Percentiles rank a stretch among this genome's conserved stretches.
Conservation (phyloP, 306 rosid genomes). For the Acacia crassicarpa region DNA sequence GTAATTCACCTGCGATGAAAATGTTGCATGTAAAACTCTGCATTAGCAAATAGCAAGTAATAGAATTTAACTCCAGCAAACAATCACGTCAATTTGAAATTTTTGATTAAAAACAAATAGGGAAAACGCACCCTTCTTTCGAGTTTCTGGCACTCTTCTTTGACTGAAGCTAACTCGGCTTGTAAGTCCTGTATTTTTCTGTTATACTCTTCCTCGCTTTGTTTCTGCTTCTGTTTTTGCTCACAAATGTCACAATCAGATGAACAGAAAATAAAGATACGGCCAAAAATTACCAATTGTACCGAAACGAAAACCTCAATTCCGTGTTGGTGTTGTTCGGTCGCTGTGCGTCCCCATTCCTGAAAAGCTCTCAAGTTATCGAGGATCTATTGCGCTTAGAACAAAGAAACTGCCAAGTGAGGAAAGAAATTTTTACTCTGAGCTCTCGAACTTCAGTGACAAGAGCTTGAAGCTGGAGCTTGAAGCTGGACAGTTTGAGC, state of each 20-base stretch:
- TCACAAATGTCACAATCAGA: constrained; percentile 27
- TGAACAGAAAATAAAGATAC: not conserved
- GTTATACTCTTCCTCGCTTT: constrained; percentile 61
- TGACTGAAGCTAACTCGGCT: constrained; percentile 51
- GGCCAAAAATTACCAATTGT: not conserved
- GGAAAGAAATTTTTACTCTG: constrained; percentile 47
- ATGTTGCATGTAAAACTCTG: not conserved
- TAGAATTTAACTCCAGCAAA: not conserved
- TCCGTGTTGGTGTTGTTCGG: constrained; percentile 50
- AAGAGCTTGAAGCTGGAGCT: constrained; percentile 66
- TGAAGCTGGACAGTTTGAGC: constrained; percentile 74
- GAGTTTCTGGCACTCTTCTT: constrained; percentile 55
- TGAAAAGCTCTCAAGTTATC: constrained; percentile 38
- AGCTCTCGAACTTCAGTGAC: constrained; percentile 70
- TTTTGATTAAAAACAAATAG: not conserved
- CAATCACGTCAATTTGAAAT: not conserved
- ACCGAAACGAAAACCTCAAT: constrained; percentile 51
- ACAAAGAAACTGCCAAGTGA: not conserved
- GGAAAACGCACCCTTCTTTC: constrained; percentile 53
- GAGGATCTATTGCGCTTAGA: constrained; percentile 5
- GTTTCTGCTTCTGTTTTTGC: constrained; percentile 61
- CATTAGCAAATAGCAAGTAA: not conserved
- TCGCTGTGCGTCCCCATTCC: constrained; percentile 71
- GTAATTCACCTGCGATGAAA: constrained; percentile 50
- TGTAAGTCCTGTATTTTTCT: constrained; percentile 63